Percentiles rank a stretch among this genome's conserved stretches.
phyloP scores from a whole-genome alignment of 208 protist species.

The Wallacemonas sp. region DNA sequence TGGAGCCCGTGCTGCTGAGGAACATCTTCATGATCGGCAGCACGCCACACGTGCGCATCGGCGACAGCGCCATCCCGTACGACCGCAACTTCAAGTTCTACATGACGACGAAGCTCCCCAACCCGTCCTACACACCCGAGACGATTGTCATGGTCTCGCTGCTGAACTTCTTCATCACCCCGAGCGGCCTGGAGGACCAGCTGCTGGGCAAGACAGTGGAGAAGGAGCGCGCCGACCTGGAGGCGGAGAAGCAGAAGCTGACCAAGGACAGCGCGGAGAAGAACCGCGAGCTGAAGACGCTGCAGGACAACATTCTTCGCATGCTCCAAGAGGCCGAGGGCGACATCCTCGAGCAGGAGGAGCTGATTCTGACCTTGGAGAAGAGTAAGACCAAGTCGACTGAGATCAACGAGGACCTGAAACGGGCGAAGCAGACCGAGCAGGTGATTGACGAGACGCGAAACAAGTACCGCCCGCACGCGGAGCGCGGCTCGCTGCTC shows the following conservation, averaged over 20 bases:
- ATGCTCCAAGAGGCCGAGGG: constrained; percentile 95
- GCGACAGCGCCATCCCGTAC: constrained; percentile 96
- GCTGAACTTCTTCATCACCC: constrained; percentile 98
- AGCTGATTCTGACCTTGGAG: constrained; percentile 96
- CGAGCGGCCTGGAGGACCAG: constrained; percentile 96
- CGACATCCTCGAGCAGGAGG: constrained; percentile 97
- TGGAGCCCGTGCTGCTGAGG: constrained; percentile 96
- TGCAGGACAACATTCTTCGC: constrained; percentile 96
- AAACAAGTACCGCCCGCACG: constrained; percentile 95
- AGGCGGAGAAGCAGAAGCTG: constrained; percentile 96
- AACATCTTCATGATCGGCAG: constrained; percentile 96
- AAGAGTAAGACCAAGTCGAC: constrained; percentile 95
- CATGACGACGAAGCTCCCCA: constrained; percentile 98
- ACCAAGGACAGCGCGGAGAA: constrained; percentile 95
- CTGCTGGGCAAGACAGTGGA: constrained; percentile 96
- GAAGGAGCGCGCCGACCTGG: constrained; percentile 97
- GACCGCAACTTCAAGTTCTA: constrained; percentile 96
- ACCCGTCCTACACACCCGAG: constrained; percentile 97
- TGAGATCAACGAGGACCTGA: constrained; percentile 94
- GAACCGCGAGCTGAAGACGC: constrained; percentile 94
- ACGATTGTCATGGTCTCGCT: constrained; percentile 96
- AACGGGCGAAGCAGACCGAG: constrained; percentile 94
- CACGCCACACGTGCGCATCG: constrained; percentile 95
- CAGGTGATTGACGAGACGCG: constrained; percentile 96
- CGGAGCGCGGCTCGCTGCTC: constrained; percentile 93